Evolutionary conservation across 2,329 filamentous ascomycete genomes (phyloP), one percentile per base, ranked within the genome.

Genomic region (Curvularia spicifera): DNA sequence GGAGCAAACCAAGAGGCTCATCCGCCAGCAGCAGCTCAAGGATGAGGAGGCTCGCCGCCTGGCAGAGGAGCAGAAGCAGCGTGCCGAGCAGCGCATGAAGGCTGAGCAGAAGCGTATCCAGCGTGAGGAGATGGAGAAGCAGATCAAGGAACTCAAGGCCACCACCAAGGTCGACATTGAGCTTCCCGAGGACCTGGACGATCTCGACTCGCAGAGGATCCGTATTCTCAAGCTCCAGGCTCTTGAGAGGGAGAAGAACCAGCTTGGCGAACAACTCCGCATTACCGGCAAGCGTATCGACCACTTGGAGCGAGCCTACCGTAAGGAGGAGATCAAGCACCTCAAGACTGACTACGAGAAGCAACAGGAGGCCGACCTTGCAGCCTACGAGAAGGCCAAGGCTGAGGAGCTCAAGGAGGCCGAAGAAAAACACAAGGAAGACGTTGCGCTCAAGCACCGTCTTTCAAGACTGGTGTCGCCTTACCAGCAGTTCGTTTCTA

Each of bases 221-320:
- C 93, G 95, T 76, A 90, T 91, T 68, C 90, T 99, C 81, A 98
- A 98, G 84, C 86, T 99, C 57, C 90, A 91, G 60, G 94, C 97
- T 79, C 87, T 99, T 10, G 95, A 98, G 81, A 93, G 94, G 70
- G 95, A 98, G 84, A 99, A 98, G 89, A 96, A 94, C 73, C 93
- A 95, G 74, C 88, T 97, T 67, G 91, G 91, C 64, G 93, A 97
- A 80, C 92, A 91, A 76, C 87, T 98, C 52, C 89, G 93, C 71
- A 87, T 96, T 70, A 96, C 93, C 60, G 92, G 90, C 77, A 98
- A 97, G 87, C 90, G 95, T 65, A 91, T 97, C 71, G 95, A 99
- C 75, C 94, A 99, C 80, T 82, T 99, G 70, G 95, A 99, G 83
- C 91, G 95, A 82, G 95, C 95, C 37, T 96, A 96, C 85, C 89